These are phyloP conservation scores for Diaporthe batatas DNA, from an alignment of 2,329 filamentous ascomycete genomes.

Conservation along the genomic window DNA sequence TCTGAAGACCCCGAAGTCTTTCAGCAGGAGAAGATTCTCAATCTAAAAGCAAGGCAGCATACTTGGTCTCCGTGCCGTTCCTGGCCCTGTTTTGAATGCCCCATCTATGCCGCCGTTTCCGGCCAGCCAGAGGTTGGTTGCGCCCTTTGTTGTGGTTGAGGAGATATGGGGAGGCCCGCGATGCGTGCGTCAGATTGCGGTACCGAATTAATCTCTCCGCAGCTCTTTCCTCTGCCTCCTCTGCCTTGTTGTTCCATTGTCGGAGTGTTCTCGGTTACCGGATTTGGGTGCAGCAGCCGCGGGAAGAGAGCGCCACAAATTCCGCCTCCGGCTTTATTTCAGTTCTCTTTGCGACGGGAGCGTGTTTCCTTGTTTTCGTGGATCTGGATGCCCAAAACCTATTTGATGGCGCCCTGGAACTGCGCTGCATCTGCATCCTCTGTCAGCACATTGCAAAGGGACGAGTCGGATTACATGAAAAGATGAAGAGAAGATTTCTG, in stretches of 20 bases:
- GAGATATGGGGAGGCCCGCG: neutral
- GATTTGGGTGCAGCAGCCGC: neutral
- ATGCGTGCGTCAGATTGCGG: neutral
- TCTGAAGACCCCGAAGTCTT: neutral
- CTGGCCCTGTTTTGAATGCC: slow-evolving; percentile 1
- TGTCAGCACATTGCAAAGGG: neutral
- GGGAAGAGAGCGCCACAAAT: slow-evolving; percentile 2
- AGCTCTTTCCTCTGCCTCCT: neutral
- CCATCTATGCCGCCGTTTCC: slow-evolving; percentile 34
- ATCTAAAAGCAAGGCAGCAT: neutral
- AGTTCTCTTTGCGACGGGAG: neutral
- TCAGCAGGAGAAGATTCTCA: neutral
- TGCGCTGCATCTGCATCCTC: neutral
- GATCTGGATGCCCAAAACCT: neutral
- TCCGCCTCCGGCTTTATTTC: slow-evolving; percentile 3
- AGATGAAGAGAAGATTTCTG: too few relatives aligned
- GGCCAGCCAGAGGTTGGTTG: neutral
- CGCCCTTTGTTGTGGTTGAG: slow-evolving; percentile 26
- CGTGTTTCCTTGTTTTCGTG: neutral
- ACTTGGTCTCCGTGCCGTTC: slow-evolving; percentile 25
- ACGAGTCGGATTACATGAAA: neutral
- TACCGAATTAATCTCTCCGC: neutral
- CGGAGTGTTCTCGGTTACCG: neutral
- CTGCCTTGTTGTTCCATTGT: slow-evolving; percentile 2
- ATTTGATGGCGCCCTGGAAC: too few relatives aligned